These are phyloP conservation scores for Rhipidocladum racemiflorum DNA, from an alignment of 176 grass and related monocot genomes.

Conservation along the genomic window DNA sequence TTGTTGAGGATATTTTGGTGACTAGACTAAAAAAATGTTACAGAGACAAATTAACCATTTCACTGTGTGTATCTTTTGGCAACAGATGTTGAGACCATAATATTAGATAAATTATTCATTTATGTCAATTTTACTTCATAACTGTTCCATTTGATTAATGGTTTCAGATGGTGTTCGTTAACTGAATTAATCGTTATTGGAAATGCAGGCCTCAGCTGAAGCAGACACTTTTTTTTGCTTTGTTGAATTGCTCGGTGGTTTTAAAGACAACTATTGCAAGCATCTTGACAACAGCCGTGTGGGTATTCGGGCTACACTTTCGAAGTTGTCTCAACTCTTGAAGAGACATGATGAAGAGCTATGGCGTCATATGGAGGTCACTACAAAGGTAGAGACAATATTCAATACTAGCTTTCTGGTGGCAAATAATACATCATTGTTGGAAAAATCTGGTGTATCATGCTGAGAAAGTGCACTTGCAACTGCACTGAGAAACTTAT, in stretches of 20 bases:
- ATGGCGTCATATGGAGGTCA: slow-evolving; percentile 80
- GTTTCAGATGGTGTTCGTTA: slow-evolving; percentile 18
- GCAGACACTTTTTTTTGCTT: slow-evolving; percentile 87
- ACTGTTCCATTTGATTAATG: slow-evolving; percentile 16
- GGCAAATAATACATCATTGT: neutral
- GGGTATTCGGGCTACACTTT: slow-evolving; percentile 72
- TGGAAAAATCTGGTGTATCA: neutral
- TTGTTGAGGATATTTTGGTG: neutral
- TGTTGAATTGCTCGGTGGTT: slow-evolving; percentile 72
- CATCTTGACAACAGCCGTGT: slow-evolving; percentile 86
- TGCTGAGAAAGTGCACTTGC: neutral
- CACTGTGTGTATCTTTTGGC: neutral
- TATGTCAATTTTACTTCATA: slow-evolving; percentile 9
- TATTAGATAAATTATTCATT: neutral
- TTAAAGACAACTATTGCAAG: slow-evolving; percentile 81
- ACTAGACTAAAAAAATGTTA: neutral
- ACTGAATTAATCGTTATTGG: neutral
- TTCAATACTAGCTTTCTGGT: neutral
- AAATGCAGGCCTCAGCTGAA: slow-evolving; percentile 58
- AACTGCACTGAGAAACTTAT: neutral
- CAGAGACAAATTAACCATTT: neutral
- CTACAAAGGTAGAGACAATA: slow-evolving; percentile 54
- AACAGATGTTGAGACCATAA: neutral
- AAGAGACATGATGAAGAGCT: slow-evolving; percentile 95
- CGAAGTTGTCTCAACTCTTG: slow-evolving; percentile 71